A percentile compares a stretch with the other conserved stretches of the same genome.
phyloP scores from a whole-genome alignment of 495 filamentous ascomycete genomes.

The Parmelia sp. region DNA sequence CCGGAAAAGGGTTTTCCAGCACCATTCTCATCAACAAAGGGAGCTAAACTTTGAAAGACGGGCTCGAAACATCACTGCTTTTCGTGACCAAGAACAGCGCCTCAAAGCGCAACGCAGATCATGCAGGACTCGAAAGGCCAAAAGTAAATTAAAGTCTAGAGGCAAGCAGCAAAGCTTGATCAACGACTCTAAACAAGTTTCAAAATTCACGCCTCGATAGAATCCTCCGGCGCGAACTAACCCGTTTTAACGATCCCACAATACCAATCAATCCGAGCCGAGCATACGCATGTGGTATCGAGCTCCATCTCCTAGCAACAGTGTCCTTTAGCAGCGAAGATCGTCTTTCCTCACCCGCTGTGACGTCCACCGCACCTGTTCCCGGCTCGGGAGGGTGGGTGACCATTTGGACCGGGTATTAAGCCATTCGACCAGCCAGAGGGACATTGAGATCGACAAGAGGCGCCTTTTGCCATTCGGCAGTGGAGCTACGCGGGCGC shows the following conservation, averaged over 20 bases:
- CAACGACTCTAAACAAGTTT: neutral
- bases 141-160: neutral
- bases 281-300: neutral
- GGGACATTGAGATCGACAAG: neutral
- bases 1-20: too few species aligned
- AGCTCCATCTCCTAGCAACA: neutral
- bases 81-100: too few species aligned
- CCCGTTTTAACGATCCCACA: neutral
- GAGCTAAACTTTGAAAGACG: too few species aligned
- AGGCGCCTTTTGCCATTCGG: neutral
- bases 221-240: conserved; percentile 2
- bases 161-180: neutral
- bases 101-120: too few species aligned
- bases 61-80: too few species aligned
- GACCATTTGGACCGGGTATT: neutral
- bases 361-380: neutral
- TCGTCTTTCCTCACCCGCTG: neutral
- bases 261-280: neutral
- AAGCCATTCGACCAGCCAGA: neutral
- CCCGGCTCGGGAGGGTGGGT: neutral
- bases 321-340: neutral
- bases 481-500: neutral
- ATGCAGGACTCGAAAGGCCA: neutral
- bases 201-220: neutral
- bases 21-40: too few species aligned